Base-by-base conservation (phyloP, 208 protist genomes). In the Leishmania guyanensis region DNA sequence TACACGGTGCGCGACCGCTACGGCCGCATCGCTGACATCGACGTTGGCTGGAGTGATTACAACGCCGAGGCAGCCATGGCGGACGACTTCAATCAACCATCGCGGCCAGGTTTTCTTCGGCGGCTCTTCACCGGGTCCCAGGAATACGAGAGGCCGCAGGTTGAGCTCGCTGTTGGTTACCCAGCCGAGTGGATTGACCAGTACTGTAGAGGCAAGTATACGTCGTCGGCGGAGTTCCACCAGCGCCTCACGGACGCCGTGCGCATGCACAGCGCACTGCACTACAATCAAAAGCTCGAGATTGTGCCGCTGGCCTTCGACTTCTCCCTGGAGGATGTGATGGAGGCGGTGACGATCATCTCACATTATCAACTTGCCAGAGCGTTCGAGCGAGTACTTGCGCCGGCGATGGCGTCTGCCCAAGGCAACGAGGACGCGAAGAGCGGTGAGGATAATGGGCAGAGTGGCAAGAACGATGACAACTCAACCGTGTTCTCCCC, bases 151-250 rank as follows among this genome's bases (percentile, higher is more conserved):
- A 85, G 77, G 9, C 93, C 88, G 64, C 90, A 89, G 58, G 90
- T 96, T 36, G 94, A 94, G 84, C 84, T 97, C 5, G 89, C 91
- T 29, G 89, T 97, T 4, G 94, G 94, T 69, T 97, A 96, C 81
- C 94, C 94, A 5, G 89, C 90, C 0, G 92, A 97, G 84, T 97
- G 94, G 94, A 93, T 97, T 69, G 90, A 94, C 76, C 51, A 64
- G 22, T 88, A 92, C 78, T 93, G 88, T 83, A 76, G 64, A 36
- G 84, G 86, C 66, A 88, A 86, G 79, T 89, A 94, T 75, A 78
- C 87, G 69, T 90, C 87, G 78, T 77, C 89, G 39, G 82, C 88
- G 36, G 91, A 91, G 75, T 97, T 97, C 83, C 90, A 92, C 79
- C 80, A 86, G 62, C 87, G 88, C 43, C 86, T 97, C 72, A 87